Base-by-base conservation (phyloP, 768 basidiomycete genomes). In the Lactarius sanguifluus region DNA sequence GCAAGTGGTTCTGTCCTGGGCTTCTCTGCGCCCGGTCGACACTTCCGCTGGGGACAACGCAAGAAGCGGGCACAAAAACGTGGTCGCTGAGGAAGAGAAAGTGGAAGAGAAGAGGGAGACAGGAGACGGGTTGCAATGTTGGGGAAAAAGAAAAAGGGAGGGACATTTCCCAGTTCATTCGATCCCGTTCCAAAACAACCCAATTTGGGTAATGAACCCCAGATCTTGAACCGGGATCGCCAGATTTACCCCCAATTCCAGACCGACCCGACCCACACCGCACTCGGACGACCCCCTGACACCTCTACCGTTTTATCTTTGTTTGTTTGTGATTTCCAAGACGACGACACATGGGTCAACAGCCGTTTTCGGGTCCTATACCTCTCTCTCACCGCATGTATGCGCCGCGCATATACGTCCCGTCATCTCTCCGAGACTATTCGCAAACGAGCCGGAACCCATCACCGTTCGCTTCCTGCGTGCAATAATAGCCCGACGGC, bases 191-290 rank as follows among this genome's bases (percentile, higher is more conserved):
- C 2, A 57, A 57, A 57, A 41, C 34, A 41, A 0, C 0, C 61
- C 66, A 63, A 59, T 59, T 64, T 47, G 16, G 62, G 66, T 15
- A 28, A 67, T 55, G 62, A 59, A 67, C 66, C 66, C 66, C 66
- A 67, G 66, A 67, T 67, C 58, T 67, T 59, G 65, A 59, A 34
- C n/a, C 45, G 13, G 57, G 65, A 66, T 66, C 65, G 65, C 34
- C 54, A 41, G 65, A 66, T 66, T 61, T 54, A n/a, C 55, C 50
- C 43, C 43, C 59, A 38, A 23, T 50, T 50, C 47, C 47, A 50
- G 47, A 50, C 47, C 47, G 7, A 13, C 47, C 47, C 47, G 47
- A 25, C n/a, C 45, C 47, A 50, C 12, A 41, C 47, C 5, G 23
- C n/a, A 50, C n/a, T 1, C 5, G 9, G 45, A 12, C 4, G 23